Evolutionary conservation across 2,329 filamentous ascomycete genomes (phyloP).

Genomic region (Claviceps pusilla): DNA sequence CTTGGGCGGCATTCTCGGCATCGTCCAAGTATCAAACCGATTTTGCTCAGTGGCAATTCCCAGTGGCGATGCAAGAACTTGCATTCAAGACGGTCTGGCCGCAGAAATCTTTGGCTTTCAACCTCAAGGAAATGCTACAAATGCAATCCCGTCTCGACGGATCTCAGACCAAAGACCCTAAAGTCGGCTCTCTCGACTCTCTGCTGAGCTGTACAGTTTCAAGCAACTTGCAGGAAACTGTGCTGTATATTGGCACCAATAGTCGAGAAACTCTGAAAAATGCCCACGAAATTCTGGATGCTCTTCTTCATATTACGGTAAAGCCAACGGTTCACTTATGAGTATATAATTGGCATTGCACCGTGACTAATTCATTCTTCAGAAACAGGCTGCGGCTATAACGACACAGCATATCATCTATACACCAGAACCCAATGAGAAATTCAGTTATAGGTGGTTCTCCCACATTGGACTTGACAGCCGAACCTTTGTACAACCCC

Average conservation of each 20-base stretch:
- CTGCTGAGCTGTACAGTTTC: slow-evolving; percentile 7
- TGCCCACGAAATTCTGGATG: slow-evolving; percentile 8
- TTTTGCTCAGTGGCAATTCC: background rate
- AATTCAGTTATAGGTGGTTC: slow-evolving; percentile 13
- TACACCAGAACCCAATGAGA: slow-evolving; percentile 5
- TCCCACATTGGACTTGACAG: slow-evolving; percentile 13
- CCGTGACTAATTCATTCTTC: background rate
- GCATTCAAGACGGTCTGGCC: slow-evolving; percentile 1
- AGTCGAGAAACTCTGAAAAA: slow-evolving; percentile 4
- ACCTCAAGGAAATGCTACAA: background rate
- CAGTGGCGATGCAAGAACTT: background rate
- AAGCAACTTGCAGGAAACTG: slow-evolving; percentile 13
- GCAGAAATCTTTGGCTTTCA: background rate
- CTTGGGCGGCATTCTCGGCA: background rate
- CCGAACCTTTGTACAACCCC: slow-evolving; percentile 11
- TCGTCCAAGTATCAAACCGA: background rate
- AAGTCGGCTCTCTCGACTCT: background rate
- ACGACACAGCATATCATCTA: slow-evolving; percentile 13
- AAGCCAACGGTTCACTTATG: background rate
- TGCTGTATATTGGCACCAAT: slow-evolving; percentile 16
- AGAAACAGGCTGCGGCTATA: slow-evolving; percentile 6
- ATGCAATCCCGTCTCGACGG: background rate
- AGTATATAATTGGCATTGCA: too few relatives aligned
- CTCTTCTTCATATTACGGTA: slow-evolving; percentile 7
- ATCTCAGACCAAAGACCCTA: background rate